These are phyloP conservation scores for Skeletonema costatum DNA, from an alignment of 108 stramenopile species.

Conservation along the genomic window DNA sequence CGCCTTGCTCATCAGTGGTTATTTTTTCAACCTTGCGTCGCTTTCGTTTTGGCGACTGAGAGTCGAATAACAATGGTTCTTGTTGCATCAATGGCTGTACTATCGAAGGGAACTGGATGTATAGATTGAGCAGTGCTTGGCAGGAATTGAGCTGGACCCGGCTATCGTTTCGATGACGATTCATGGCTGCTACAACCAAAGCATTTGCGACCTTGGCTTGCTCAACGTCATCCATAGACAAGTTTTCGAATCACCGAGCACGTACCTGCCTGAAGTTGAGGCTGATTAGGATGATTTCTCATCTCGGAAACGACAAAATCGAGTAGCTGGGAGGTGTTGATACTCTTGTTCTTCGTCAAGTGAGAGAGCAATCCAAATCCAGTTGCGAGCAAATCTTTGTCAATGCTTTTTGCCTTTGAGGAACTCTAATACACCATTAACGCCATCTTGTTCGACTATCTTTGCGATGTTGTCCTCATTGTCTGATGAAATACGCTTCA, in stretches of 20 bases:
- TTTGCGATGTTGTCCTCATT: not conserved
- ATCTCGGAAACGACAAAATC: constrained; percentile 4
- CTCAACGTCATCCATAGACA: constrained; percentile 12
- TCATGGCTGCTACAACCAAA: constrained; percentile 29
- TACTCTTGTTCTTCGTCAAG: constrained; percentile 6
- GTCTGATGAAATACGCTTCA: not conserved
- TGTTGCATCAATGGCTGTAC: constrained; percentile 9
- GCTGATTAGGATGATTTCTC: not conserved
- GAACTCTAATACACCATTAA: not conserved
- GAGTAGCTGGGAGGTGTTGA: constrained; percentile 3
- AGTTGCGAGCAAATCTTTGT: not conserved
- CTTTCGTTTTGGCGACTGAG: constrained; percentile 1
- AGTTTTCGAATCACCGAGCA: constrained; percentile 27
- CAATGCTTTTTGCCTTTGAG: not conserved
- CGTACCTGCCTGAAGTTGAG: constrained; percentile 4
- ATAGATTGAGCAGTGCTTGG: constrained; percentile 30
- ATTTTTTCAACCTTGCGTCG: constrained; percentile 2
- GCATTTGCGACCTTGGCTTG: constrained; percentile 17
- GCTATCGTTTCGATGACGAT: constrained; percentile 25
- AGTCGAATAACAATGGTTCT: not conserved
- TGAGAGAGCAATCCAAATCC: constrained; percentile 1
- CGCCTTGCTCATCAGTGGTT: not conserved
- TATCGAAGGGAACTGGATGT: constrained; percentile 6
- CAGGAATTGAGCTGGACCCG: constrained; percentile 30
- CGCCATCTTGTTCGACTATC: constrained; percentile 1